A percentile compares a stretch with the other conserved stretches of the same genome.
phyloP scores from a whole-genome alignment of 768 basidiomycete species.

The button mushroom (Agaricus bisporus) region DNA sequence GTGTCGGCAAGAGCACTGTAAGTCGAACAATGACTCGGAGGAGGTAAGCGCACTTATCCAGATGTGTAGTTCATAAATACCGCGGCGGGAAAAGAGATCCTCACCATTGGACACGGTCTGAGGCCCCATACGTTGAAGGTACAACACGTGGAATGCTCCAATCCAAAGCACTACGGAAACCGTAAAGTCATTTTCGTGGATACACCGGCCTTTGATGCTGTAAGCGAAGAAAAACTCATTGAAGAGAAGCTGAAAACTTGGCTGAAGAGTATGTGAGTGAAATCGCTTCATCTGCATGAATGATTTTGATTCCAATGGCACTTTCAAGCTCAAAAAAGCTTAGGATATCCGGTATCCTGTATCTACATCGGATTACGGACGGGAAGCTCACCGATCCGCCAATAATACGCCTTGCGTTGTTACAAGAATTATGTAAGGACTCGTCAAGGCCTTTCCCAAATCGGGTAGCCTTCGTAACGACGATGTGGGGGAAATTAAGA shows the following conservation, averaged over 20 bases:
- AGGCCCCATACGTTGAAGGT: conserved; percentile 7
- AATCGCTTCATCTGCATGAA: background rate
- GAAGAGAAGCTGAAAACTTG: conserved; percentile 9
- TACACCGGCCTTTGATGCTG: conserved; percentile 12
- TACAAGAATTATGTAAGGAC: conserved; percentile 4
- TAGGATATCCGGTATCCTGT: conserved; percentile 11
- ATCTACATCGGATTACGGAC: conserved; percentile 13
- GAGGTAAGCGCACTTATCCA: background rate
- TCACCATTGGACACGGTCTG: conserved; percentile 4
- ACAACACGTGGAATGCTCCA: conserved; percentile 7
- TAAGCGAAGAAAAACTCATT: conserved; percentile 8
- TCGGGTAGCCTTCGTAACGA: conserved; percentile 12
- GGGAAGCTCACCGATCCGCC: conserved; percentile 12
- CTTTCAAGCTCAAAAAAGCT: conserved; percentile 8
- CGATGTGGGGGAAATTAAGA: conserved; percentile 12
- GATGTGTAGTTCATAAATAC: conserved; percentile 13
- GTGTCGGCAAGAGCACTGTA: conserved; percentile 8
- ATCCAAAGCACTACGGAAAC: background rate
- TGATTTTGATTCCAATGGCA: background rate
- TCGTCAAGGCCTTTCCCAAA: conserved; percentile 4
- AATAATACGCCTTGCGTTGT: conserved; percentile 2
- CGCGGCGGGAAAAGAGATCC: conserved; percentile 1
- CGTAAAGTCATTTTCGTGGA: conserved; percentile 12
- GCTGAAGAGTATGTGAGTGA: conserved; percentile 12
- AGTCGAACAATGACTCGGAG: background rate